phyloP scores from a whole-genome alignment of 2,329 filamentous ascomycete species.

The Exophiala oligosperma region DNA sequence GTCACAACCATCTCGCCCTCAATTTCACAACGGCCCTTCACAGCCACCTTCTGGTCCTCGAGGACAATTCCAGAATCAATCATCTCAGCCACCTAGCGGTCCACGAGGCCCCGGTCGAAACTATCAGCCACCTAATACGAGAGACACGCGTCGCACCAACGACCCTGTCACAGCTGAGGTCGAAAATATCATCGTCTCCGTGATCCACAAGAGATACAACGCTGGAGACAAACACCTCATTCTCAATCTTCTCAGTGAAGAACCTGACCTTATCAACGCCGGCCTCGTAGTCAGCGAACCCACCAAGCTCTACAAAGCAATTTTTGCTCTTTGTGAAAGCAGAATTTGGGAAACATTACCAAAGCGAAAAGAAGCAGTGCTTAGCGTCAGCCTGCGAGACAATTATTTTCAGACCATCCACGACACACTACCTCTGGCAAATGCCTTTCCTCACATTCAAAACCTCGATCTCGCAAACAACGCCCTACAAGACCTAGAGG shows the following conservation, averaged over 20 bases:
- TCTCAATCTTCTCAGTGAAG: slow-evolving; percentile 73
- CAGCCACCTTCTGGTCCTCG: slow-evolving; percentile 18
- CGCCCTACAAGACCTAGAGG: slow-evolving; percentile 66
- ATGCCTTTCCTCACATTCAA: slow-evolving; percentile 79
- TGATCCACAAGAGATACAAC: slow-evolving; percentile 76
- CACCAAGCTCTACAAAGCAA: slow-evolving; percentile 85
- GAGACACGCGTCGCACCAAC: slow-evolving; percentile 1
- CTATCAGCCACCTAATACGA: not conserved
- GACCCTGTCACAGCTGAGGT: slow-evolving; percentile 36
- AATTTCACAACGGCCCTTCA: slow-evolving; percentile 12
- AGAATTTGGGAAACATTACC: slow-evolving; percentile 67
- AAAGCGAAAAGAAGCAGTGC: slow-evolving; percentile 74
- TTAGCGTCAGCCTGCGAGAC: slow-evolving; percentile 76
- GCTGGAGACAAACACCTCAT: slow-evolving; percentile 72
- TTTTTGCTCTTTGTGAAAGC: slow-evolving; percentile 82
- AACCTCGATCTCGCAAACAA: slow-evolving; percentile 90
- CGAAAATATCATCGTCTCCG: slow-evolving; percentile 34
- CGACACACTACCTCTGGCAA: slow-evolving; percentile 72
- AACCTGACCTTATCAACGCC: slow-evolving; percentile 69
- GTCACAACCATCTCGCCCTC: slow-evolving; percentile 10
- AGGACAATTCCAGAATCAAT: slow-evolving; percentile 5
- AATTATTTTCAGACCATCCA: slow-evolving; percentile 75
- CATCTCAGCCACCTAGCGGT: slow-evolving; percentile 1
- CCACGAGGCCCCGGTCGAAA: not conserved
- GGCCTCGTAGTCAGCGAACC: slow-evolving; percentile 71